Conservation (phyloP, 2,329 filamentous ascomycete genomes). For the Phialemoniopsis sp. region DNA sequence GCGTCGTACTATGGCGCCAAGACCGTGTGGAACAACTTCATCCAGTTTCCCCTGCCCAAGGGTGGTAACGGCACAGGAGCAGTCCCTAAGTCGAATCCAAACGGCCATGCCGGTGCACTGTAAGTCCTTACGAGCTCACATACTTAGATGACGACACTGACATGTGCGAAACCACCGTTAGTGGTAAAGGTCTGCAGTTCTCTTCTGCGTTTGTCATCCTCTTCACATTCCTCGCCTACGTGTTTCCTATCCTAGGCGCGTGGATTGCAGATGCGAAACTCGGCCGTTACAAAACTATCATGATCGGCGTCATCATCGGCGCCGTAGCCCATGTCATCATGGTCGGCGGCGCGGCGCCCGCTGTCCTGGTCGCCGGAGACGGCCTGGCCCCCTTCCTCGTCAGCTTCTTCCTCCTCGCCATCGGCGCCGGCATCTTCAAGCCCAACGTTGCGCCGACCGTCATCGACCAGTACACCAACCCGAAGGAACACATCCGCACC, state of each 20-base stretch:
- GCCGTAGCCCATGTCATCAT: conserved; percentile 62
- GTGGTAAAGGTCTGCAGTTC: conserved; percentile 22
- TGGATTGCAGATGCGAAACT: conserved; percentile 61
- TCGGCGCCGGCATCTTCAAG: conserved; percentile 70
- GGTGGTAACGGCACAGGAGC: conserved; percentile 28
- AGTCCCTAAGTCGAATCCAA: conserved; percentile 19
- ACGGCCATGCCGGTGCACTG: conserved; percentile 44
- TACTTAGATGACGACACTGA: too few species aligned
- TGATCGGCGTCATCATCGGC: conserved; percentile 48
- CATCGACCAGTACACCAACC: conserved; percentile 37
- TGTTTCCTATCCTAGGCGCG: conserved; percentile 45
- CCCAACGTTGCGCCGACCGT: conserved; percentile 45
- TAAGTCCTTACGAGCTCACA: neutral
- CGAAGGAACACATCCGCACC: conserved; percentile 32
- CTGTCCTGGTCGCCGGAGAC: conserved; percentile 45
- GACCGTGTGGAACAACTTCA: conserved; percentile 49
- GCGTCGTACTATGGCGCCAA: conserved; percentile 48
- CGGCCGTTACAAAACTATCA: conserved; percentile 65
- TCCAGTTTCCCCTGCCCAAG: conserved; percentile 46
- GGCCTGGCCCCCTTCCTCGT: conserved; percentile 57
- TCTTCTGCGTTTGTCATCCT: conserved; percentile 39
- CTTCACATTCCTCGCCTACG: conserved; percentile 44
- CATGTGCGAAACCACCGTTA: neutral
- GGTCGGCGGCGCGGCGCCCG: conserved; percentile 57
- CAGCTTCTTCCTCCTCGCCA: conserved; percentile 60